Base-by-base conservation (phyloP, 1,284 basidiomycete species). In the Sporisorium exsertum region DNA sequence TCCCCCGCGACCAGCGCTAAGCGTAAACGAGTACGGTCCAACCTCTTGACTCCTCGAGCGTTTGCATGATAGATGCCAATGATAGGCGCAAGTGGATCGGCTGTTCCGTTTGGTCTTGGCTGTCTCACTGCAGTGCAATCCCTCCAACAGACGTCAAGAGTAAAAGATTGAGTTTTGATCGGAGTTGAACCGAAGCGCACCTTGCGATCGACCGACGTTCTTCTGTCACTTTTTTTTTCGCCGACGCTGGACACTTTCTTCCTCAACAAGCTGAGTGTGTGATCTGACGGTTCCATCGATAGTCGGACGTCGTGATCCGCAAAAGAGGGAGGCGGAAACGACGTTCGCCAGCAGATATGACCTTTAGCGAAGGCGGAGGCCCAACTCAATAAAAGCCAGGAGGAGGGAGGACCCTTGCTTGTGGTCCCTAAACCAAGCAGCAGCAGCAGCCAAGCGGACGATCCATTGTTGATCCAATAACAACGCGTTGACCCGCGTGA, bases 361-460 rank as follows among this genome's bases (percentile, higher is more conserved):
- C 3, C 35, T 15, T 18, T 40, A 18, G 37, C 37, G 18, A n/a
- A 18, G 12, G 33, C 10, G 15, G 33, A 35, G 33, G 33, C 5
- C 32, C 32, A 32, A 6, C 32, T 37, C 8, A 37, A 37, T 3
- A 15, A 22, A 27, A 26, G 22, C 6, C 10, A 16, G 24, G 9
- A 5, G 12, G 27, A 8, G 5, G 29, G 15, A 29, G 49, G 49
- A 50, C 29, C 49, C 49, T 50, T 29, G 47, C 26, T 29, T 29
- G 26, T n/a, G 40, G 40, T 40, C 18, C 16, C 37, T 49, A 49
- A 49, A 49, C 26, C 16, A 27, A 52, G 33, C 13, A 50, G 27
- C 24, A 40, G 52, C 52, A 50, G 49, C 51, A 24, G 33, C 52
- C 52, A 54, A 12, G 16, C n/a, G 37, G 52, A 42, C 52, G 37